A percentile compares a stretch with the other conserved stretches of the same genome.
phyloP scores from a whole-genome alignment of 169 alveolate species.

The Plasmodium chabaudi region DNA sequence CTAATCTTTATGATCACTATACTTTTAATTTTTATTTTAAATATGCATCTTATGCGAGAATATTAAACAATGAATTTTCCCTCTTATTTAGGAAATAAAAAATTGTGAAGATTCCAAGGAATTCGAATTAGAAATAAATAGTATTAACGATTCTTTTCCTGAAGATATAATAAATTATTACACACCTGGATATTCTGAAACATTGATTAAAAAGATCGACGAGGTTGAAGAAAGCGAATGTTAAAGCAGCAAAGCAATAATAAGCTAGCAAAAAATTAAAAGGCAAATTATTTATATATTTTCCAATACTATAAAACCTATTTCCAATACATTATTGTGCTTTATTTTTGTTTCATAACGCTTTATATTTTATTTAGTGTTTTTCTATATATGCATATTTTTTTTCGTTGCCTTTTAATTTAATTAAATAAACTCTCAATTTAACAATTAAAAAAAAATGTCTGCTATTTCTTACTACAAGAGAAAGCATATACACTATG shows the following conservation, averaged over 20 bases:
- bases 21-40: neutral
- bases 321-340: no score
- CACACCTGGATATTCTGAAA: slow-evolving; percentile 77
- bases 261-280: neutral
- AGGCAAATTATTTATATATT: neutral
- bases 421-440: no score
- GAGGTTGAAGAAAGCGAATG: slow-evolving; percentile 15
- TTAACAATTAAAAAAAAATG: no score
- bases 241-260: neutral
- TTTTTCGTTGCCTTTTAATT: no score
- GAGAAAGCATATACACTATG: no score
- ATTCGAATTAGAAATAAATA: slow-evolving; percentile 52
- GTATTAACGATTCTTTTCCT: slow-evolving; percentile 49
- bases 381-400: no score
- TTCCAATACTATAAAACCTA: no score
- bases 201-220: slow-evolving; percentile 66
- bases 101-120: slow-evolving; percentile 52
- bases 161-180: slow-evolving; percentile 64
- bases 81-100: slow-evolving; percentile 44
- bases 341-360: no score
- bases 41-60: neutral
- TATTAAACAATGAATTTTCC: neutral
- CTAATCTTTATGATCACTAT: neutral
- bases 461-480: no score
- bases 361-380: no score